Base-by-base conservation (phyloP, 305 asterid genomes). In the Salvia sclarea region DNA sequence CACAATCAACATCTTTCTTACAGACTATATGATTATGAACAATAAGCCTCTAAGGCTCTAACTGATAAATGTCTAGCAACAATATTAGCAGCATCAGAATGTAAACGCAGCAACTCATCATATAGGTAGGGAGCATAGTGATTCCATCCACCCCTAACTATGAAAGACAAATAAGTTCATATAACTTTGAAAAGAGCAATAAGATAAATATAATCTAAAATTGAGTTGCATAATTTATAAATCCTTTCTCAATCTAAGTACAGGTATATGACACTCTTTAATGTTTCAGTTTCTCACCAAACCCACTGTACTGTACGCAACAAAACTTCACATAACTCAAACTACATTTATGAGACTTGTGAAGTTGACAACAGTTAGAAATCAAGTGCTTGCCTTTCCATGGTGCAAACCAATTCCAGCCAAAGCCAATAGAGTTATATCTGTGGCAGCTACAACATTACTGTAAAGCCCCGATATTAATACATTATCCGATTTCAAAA, bases 381-480 rank as follows among this genome's bases (percentile, higher is more conserved):
- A 53, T 68, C 45, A 72, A 76, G 64, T 58, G 70, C 86, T 76
- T 67, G 84, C 99, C 99, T 91, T 94, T 66, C 77, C 76, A 37
- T 86, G 84, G 66, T 73, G 97, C 86, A 94, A 72, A 75, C 99
- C 99, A 79, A 94, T 89, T 62, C 99, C 99, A 48, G 95, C 96
- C 89, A 94, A 85, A 67, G 99, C 95, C 84, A 91, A 78, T 55
- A 89, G 83, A 58, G 99, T 91, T 83, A 89, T 78, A 86, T 94
- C 99, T 55, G 99, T 89, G 65, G 99, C 98, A 66, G 99, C 99
- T 75, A 87, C 93, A 66, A 94, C 98, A 73, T 94, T 91, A 75
- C 99, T 94, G 94, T 79, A 79, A 84, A 80, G 65, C 68, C 74
- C 70, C 73, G 79, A 78, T 72, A 85, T 80, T 73, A 86, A 75